Percentiles rank a stretch among this genome's conserved stretches.
phyloP scores from a whole-genome alignment of 1,284 basidiomycete genomes.

The Ustilago sp. region DNA sequence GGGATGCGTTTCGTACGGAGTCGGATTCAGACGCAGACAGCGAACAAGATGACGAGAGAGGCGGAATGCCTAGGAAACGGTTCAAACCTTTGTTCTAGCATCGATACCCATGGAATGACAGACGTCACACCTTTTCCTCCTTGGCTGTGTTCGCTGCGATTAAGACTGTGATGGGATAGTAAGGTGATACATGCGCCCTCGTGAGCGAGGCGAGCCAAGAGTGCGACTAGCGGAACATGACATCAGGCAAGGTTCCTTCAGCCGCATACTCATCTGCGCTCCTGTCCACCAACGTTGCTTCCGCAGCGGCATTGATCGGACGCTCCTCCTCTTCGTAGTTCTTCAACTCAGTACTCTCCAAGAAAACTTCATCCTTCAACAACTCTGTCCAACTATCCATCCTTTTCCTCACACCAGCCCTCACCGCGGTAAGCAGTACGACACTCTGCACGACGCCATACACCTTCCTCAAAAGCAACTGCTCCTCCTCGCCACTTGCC shows the following conservation, averaged over 20 bases:
- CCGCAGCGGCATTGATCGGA: not conserved
- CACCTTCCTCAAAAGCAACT: slow-evolving; percentile 27
- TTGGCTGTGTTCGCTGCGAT: not conserved
- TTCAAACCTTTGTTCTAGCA: slow-evolving; percentile 36
- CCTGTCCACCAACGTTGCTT: not conserved
- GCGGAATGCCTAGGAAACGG: slow-evolving; percentile 15
- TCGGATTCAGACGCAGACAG: slow-evolving; percentile 8
- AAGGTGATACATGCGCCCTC: not conserved
- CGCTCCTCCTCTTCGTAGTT: slow-evolving; percentile 44
- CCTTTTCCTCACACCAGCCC: slow-evolving; percentile 13
- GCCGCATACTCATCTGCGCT: slow-evolving; percentile 14
- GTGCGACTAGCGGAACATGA: slow-evolving; percentile 25
- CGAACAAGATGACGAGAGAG: not conserved
- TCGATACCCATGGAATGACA: not conserved
- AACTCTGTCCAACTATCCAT: slow-evolving; percentile 59
- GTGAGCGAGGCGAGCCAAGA: too few relatives aligned
- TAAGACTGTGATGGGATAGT: not conserved
- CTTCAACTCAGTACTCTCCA: slow-evolving; percentile 63
- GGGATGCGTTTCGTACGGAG: too few relatives aligned
- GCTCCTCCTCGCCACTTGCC: slow-evolving; percentile 17
- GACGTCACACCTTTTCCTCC: too few relatives aligned
- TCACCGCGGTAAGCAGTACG: slow-evolving; percentile 5
- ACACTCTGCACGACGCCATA: slow-evolving; percentile 23
- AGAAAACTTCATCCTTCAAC: slow-evolving; percentile 64
- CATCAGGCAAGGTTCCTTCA: slow-evolving; percentile 40